Percentiles rank a stretch among this genome's conserved stretches.
phyloP scores from a whole-genome alignment of 495 filamentous ascomycete genomes.

The Penicillium verhagenii region DNA sequence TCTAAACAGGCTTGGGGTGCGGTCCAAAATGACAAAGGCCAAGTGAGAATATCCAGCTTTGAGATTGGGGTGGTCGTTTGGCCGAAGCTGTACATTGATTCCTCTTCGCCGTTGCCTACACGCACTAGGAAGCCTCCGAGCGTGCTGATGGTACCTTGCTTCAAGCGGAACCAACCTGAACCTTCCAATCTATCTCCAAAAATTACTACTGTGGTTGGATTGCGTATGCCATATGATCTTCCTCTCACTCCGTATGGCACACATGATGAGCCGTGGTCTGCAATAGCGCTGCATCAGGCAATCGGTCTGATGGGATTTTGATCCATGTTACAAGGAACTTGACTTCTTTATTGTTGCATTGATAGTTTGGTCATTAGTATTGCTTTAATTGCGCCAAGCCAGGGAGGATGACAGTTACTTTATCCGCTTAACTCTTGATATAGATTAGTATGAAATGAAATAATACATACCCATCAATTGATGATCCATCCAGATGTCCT shows the following conservation, averaged over 20 bases:
- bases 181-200: slow-evolving; percentile 1
- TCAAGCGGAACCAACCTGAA: slow-evolving; percentile 56
- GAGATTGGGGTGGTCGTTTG: slow-evolving; percentile 86
- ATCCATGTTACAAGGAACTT: no score
- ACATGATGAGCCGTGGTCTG: slow-evolving; percentile 76
- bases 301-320: no score
- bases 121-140: not conserved
- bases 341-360: no score
- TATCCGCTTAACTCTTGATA: no score
- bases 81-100: slow-evolving; percentile 61
- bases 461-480: no score
- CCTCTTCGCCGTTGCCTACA: slow-evolving; percentile 16
- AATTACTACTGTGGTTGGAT: slow-evolving; percentile 49
- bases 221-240: slow-evolving; percentile 82
- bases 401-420: no score
- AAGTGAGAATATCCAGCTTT: slow-evolving; percentile 74
- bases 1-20: slow-evolving; percentile 92
- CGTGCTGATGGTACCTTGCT: slow-evolving; percentile 66
- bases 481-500: no score
- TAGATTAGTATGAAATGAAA: no score
- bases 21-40: slow-evolving; percentile 45
- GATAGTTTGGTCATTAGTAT: no score
- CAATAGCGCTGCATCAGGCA: slow-evolving; percentile 56
- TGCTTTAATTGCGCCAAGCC: no score
- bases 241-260: slow-evolving; percentile 64